Evolutionary conservation across 2,329 filamentous ascomycete genomes (phyloP), one percentile per base, ranked within the genome.

Genomic region (Ceratocystis huliohia): DNA sequence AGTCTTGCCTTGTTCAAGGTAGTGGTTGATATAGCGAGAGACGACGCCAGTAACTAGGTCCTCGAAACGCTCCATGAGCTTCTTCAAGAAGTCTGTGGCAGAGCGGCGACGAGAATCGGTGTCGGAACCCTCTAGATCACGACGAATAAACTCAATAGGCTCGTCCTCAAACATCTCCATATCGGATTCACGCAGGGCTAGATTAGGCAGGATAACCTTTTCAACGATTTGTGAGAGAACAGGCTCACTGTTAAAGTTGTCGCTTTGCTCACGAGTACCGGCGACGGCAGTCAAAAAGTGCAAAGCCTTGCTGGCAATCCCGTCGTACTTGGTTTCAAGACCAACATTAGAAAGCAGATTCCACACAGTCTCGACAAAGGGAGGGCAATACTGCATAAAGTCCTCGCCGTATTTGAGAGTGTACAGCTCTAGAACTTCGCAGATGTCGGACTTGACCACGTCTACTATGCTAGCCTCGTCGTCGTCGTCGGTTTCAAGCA

Each of bases 141-240:
- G 84, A 69, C 94, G 84, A 73, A 99, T 99, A 74, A 96, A 99
- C 75, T 99, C 94, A 70, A 99, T 99, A 0, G 94, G 94, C 78
- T 99, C 95, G 74, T 99, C 95, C 74, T 99, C 94, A 71, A 99
- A 97, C 70, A 96, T 82, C 75, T 99, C 94, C 65, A 96, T 83
- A 70, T 99, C 95, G 0, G 92, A 94, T 72, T 96, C 94, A 70
- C 95, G 86, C 68, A 99, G 79, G 17, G 88, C 88, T 67, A 99
- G 85, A 72, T 99, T 99, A 8, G 94, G 93, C 70, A 99, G 78
- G 66, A 99, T 89, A 67, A 97, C 94, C 77, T 96, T 96, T 75
- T 97, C 91, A 8, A 96, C 89, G 65, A 99, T 89, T 74, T 96
- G 88, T 20, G 86, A 85, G 45, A 97, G 79, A 2, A 90, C 87